Percentiles rank a stretch among this genome's conserved stretches.
Conservation (phyloP, 2,329 filamentous ascomycete species). For the Coniochaeta pulveracea region DNA sequence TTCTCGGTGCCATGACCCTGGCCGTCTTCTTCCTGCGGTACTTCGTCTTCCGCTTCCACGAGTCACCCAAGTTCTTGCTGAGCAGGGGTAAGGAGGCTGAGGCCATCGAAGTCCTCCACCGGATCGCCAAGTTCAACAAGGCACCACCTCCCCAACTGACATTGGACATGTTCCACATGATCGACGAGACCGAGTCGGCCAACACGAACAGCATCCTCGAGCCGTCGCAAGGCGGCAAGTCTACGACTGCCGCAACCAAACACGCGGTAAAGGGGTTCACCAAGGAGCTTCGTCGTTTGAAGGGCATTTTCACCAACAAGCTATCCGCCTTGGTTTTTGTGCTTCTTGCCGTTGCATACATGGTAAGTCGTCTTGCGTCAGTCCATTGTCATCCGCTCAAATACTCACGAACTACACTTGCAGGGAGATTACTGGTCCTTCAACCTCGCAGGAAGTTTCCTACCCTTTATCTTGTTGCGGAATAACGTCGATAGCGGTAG, state of each 20-base stretch:
- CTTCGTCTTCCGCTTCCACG: slow-evolving; percentile 23
- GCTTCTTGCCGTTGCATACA: not conserved
- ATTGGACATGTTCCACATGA: not conserved
- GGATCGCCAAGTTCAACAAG: slow-evolving; percentile 17
- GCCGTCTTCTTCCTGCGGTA: slow-evolving; percentile 24
- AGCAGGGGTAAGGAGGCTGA: slow-evolving; percentile 24
- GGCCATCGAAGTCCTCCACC: slow-evolving; percentile 27
- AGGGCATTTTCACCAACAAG: not conserved
- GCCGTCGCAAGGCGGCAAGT: too few relatives aligned
- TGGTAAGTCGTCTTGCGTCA: not conserved
- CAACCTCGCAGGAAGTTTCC: not conserved
- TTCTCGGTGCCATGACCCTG: slow-evolving; percentile 25
- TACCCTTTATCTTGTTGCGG: not conserved
- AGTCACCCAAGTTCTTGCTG: slow-evolving; percentile 25
- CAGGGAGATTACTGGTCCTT: slow-evolving; percentile 2
- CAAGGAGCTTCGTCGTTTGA: not conserved
- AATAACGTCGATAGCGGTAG: not conserved
- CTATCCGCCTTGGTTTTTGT: not conserved
- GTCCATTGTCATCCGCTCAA: not conserved
- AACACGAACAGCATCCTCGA: not conserved
- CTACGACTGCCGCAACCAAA: not conserved
- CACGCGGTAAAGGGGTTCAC: not conserved
- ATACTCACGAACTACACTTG: not conserved
- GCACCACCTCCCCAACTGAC: not conserved
- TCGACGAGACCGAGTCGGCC: not conserved